Base-by-base conservation (phyloP, 2,329 filamentous ascomycete species). In the Sclerotinia trifoliorum region DNA sequence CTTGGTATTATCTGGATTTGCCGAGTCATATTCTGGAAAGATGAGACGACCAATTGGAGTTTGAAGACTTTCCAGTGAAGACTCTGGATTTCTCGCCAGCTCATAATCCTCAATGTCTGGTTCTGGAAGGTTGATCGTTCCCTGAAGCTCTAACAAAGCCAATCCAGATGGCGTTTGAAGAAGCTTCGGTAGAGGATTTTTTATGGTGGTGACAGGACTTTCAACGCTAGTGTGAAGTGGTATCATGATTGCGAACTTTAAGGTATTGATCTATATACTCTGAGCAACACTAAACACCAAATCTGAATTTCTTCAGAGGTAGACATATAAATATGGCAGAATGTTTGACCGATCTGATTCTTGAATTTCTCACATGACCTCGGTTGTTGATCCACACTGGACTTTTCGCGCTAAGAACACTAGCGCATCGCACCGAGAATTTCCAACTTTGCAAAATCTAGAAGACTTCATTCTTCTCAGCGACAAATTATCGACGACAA, bases 111-210 rank as follows among this genome's bases (percentile, higher is more conserved):
- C 73, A 13, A 74, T 71, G 32, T 79, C 75, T n/a, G 77, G 73
- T 2, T 80, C 71, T 10, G 92, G 89, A 1, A 93, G 83, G 78
- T 96, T 94, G 80, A 99, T 89, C 19, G 88, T 92, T 70, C 94
- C 95, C 82, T 99, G 95, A 19, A 99, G 86, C 80, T 98, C 95
- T 68, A 99, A 83, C 57, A 99, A 84, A 24, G 94, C 94, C 52
- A 97, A 86, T 63, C 95, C 95, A 0, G 91, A 89, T 0, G 95
- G 95, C 0, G 94, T 97, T 74, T 94, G 91, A 21, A 98, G 86
- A 71, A 97, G 84, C n/a, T 85, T 79, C 1, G 95, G 95, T 5
- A 98, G 86, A 5, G 91, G 88, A 74, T 78, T 66, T 29, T 63
- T 29, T 21, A 57, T 54, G 21, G 56, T 55, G 29, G 17, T 39